phyloP scores from a whole-genome alignment of 2,329 filamentous ascomycete genomes.

The Alternaria gansuensis region DNA sequence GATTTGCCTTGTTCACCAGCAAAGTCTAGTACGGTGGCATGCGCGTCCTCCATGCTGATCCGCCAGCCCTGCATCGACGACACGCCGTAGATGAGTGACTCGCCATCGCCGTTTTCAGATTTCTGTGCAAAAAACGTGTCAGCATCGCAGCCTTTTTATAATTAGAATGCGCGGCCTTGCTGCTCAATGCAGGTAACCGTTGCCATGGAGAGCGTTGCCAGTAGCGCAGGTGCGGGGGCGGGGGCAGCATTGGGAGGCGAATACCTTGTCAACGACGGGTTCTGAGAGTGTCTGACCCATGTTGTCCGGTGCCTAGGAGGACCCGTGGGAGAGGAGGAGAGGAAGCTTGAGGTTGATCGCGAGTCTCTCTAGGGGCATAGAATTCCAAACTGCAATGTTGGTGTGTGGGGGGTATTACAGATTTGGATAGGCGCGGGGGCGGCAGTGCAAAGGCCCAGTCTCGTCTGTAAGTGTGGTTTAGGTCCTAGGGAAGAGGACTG shows the following conservation, averaged over 20 bases:
- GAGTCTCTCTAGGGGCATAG: conserved; percentile 42
- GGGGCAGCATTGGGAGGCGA: conserved; percentile 47
- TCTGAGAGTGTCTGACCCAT: conserved; percentile 99
- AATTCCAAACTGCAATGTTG: conserved; percentile 43
- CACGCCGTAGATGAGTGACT: conserved; percentile 88
- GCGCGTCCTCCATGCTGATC: conserved; percentile 99
- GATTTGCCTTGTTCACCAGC: conserved; percentile 63
- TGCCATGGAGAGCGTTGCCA: conserved; percentile 15
- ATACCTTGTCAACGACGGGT: conserved; percentile 98
- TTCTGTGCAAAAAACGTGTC: conserved; percentile 62
- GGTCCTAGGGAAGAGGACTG: conserved; percentile 6
- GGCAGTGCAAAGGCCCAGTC: conserved; percentile 11
- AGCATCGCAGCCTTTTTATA: conserved; percentile 6
- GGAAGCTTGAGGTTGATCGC: conserved; percentile 34
- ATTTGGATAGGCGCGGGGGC: conserved; percentile 13
- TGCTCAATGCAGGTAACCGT: conserved; percentile 22
- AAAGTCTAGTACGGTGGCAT: conserved; percentile 88
- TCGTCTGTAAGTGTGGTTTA: conserved; percentile 5
- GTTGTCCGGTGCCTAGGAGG: conserved; percentile 45
- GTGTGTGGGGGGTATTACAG: conserved; percentile 41
- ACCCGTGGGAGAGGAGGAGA: conserved; percentile 34
- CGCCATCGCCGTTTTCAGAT: conserved; percentile 91
- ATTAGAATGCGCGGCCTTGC: conserved; percentile 6
- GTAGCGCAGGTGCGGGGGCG: conserved; percentile 43
- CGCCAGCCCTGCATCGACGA: conserved; percentile 99